Evolutionary conservation across 2,329 filamentous ascomycete genomes (phyloP).

Genomic region (Alternaria longipes): DNA sequence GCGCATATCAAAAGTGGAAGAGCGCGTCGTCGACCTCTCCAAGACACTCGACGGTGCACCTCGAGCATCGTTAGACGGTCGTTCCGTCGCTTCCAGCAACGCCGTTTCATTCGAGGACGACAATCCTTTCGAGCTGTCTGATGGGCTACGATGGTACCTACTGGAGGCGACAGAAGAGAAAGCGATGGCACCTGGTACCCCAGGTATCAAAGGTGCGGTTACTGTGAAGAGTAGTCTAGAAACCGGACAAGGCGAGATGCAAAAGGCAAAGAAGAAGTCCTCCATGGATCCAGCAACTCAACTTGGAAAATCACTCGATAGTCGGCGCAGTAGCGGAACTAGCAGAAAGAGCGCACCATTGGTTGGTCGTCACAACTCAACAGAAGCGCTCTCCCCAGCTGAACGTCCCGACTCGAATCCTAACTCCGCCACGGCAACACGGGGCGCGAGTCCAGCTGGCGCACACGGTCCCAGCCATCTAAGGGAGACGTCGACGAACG

Average conservation of each 20-base stretch:
- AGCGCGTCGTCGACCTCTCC: constrained; percentile 90
- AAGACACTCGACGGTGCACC: constrained; percentile 69
- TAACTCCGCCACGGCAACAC: constrained; percentile 42
- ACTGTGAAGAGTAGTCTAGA: constrained; percentile 90
- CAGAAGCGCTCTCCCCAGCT: constrained; percentile 34
- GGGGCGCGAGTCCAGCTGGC: constrained; percentile 44
- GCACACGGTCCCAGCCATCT: constrained; percentile 47
- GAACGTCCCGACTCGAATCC: constrained; percentile 37
- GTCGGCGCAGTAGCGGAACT: constrained; percentile 84
- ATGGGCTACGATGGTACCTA: constrained; percentile 94
- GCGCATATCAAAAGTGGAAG: constrained; percentile 88
- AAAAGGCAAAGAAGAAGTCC: constrained; percentile 55
- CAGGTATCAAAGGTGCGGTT: constrained; percentile 82
- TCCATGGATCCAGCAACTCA: constrained; percentile 60
- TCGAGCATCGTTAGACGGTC: constrained; percentile 56
- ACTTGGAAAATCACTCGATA: constrained; percentile 85
- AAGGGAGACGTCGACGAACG: constrained; percentile 43
- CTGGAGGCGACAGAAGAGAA: constrained; percentile 95
- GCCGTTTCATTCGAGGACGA: constrained; percentile 76
- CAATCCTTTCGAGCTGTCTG: constrained; percentile 95
- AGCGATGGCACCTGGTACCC: constrained; percentile 84
- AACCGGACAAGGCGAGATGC: constrained; percentile 78
- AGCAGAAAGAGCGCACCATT: constrained; percentile 76
- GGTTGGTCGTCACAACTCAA: constrained; percentile 37
- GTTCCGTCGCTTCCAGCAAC: constrained; percentile 63